Evolutionary conservation across 768 basidiomycete genomes (phyloP).

Genomic region (Lactarius trivialis): DNA sequence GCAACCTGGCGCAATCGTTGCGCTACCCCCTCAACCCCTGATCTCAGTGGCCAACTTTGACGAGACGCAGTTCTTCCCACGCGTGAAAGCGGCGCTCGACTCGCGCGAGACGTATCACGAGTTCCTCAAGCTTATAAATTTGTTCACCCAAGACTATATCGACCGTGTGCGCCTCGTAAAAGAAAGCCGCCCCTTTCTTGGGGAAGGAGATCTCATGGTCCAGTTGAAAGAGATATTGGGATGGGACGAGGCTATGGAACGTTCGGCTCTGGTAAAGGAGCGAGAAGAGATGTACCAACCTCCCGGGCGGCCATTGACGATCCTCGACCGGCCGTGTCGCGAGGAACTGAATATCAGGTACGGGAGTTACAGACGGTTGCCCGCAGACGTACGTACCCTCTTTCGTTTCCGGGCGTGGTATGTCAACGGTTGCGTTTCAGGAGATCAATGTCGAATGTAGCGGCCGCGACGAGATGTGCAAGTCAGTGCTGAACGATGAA

Average conservation of each 20-base stretch:
- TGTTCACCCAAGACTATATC: constrained; percentile 92
- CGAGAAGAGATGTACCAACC: constrained; percentile 26
- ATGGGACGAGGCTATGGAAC: constrained; percentile 68
- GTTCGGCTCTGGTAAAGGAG: constrained; percentile 27
- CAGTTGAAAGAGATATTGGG: constrained; percentile 84
- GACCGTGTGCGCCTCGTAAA: constrained; percentile 79
- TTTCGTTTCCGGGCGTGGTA: constrained; percentile 7
- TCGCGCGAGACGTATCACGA: constrained; percentile 82
- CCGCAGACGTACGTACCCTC: constrained; percentile 56
- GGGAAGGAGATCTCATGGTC: constrained; percentile 68
- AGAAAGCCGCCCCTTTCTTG: constrained; percentile 67
- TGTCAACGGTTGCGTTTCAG: constrained; percentile 35
- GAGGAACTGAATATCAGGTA: constrained; percentile 65
- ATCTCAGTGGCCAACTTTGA: constrained; percentile 31
- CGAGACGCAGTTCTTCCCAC: constrained; percentile 86
- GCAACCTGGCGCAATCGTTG: constrained; percentile 7
- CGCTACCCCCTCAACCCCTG: constrained; percentile 18
- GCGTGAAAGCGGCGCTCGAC: constrained; percentile 68
- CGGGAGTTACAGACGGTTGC: constrained; percentile 88
- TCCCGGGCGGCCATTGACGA: constrained; percentile 26
- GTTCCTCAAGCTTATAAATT: constrained; percentile 90
- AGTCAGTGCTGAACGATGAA: constrained; percentile 92
- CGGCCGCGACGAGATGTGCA: constrained; percentile 96
- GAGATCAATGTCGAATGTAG: constrained; percentile 86
- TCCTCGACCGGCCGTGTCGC: constrained; percentile 41